Evolutionary conservation across 2,329 filamentous ascomycete species (phyloP), one percentile per base, ranked within the genome.

Genomic region (Penicillium sp.): DNA sequence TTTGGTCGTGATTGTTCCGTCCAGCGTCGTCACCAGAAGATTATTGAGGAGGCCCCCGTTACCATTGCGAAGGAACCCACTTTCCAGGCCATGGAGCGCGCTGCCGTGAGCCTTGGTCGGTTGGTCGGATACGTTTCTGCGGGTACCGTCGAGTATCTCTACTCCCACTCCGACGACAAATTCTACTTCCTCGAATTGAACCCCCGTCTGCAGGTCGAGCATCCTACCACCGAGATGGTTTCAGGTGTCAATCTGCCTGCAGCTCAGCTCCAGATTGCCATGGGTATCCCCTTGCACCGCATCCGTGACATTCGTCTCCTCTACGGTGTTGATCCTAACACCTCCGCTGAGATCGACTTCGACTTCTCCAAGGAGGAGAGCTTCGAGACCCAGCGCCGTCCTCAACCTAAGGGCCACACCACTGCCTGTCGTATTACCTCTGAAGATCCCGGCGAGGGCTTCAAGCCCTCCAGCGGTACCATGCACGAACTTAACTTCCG

Each of bases 151-250:
- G 93, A 99, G 76, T 99, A 99, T 72, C 83, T 99, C 41, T 99
- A 99, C 80, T 99, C 93, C 35, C 90, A 99, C 73, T 79, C 89
- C 14, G 93, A 99, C 62, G 90, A 97, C 80, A 93, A 95, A 75
- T 99, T 99, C 78, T 99, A 97, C 81, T 99, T 99, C 79, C 79
- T 99, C 58, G 93, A 99, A 76, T 77, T 99, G 67, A 99, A 99
- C 78, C 93, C 93, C 41, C 89, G 93, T 89, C 87, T 99, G 47
- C 93, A 99, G 77, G 93, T 99, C 75, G 93, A 99, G 82, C 93
- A 99, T 77, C 93, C 93, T 38, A 99, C 92, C 45, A 99, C 93
- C 25, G 93, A 99, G 73, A 99, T 99, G 93, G 93, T 99, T 58
- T 95, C 87, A 64, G 93, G 95, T 69, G 93, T 99, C 68, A 95